Conservation (phyloP, 495 filamentous ascomycete species). For the Recurvomyces mirabilis region DNA sequence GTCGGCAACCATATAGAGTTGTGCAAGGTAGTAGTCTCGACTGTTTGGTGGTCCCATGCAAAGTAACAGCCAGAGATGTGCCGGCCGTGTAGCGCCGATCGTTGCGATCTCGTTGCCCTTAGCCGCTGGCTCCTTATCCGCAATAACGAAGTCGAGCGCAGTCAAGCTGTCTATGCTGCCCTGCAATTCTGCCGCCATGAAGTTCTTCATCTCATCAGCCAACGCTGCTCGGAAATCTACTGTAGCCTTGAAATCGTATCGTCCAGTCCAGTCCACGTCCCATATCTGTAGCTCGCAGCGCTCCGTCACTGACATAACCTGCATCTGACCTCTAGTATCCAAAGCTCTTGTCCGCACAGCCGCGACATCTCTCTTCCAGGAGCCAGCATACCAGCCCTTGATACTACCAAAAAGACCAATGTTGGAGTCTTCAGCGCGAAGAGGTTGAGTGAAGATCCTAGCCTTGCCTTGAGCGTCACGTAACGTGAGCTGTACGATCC, state of each 20-base stretch:
- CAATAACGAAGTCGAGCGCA: constrained; percentile 37
- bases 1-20: constrained; percentile 26
- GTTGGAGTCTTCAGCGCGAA: constrained; percentile 36
- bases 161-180: constrained; percentile 25
- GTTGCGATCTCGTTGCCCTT: constrained; percentile 23
- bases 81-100: constrained; percentile 9
- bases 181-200: constrained; percentile 3
- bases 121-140: constrained; percentile 19
- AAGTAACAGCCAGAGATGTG: constrained; percentile 22
- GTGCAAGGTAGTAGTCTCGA: constrained; percentile 30
- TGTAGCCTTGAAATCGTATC: constrained; percentile 42
- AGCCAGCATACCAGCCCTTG: constrained; percentile 49
- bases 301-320: constrained; percentile 64
- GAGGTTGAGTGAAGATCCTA: constrained; percentile 58
- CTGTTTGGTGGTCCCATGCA: constrained; percentile 1
- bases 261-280: constrained; percentile 77
- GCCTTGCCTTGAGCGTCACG: constrained; percentile 79
- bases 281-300: constrained; percentile 68
- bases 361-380: constrained; percentile 60
- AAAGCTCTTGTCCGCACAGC: constrained; percentile 61
- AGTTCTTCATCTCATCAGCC: constrained; percentile 18
- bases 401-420: constrained; percentile 67
- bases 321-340: constrained; percentile 67
- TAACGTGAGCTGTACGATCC: constrained; percentile 72
- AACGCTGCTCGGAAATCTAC: constrained; percentile 37